Conservation (phyloP, 2,329 filamentous ascomycete species). For the Alternaria sp. region DNA sequence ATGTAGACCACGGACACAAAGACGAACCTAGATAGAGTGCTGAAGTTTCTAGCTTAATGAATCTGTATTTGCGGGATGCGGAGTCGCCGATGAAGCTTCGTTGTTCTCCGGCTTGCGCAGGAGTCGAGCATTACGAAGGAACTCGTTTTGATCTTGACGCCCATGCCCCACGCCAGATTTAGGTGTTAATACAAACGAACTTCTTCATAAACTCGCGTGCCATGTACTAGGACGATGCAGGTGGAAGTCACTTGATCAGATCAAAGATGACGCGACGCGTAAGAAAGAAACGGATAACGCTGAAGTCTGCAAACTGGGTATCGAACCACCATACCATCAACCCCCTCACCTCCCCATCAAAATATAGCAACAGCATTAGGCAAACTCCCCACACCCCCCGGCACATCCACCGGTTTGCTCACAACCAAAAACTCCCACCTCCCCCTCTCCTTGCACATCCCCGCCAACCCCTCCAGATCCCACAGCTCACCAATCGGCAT, state of each 20-base stretch:
- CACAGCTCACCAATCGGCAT: slow-evolving; percentile 47
- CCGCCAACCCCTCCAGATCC: slow-evolving; percentile 38
- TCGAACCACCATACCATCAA: too few species aligned
- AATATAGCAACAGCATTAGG: slow-evolving; percentile 37
- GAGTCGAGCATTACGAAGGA: too few species aligned
- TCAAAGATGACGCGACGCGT: background rate
- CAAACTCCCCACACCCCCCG: slow-evolving; percentile 36
- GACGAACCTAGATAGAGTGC: background rate
- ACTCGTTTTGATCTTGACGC: too few species aligned
- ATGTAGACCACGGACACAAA: background rate
- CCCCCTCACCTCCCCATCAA: background rate
- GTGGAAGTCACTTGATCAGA: background rate
- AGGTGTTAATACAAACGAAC: too few species aligned
- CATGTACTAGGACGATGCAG: too few species aligned
- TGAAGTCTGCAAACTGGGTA: background rate
- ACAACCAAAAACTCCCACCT: slow-evolving; percentile 61
- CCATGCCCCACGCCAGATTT: too few species aligned
- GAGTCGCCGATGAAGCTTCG: background rate
- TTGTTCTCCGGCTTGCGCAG: background rate
- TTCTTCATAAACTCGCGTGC: too few species aligned
- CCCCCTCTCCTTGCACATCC: slow-evolving; percentile 33
- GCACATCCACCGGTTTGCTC: slow-evolving; percentile 54
- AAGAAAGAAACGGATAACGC: background rate
- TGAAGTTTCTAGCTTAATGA: background rate
- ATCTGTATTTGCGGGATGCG: background rate